Evolutionary conservation across 148 eudicot genomes (phyloP).

Genomic region (Chenopodium album): DNA sequence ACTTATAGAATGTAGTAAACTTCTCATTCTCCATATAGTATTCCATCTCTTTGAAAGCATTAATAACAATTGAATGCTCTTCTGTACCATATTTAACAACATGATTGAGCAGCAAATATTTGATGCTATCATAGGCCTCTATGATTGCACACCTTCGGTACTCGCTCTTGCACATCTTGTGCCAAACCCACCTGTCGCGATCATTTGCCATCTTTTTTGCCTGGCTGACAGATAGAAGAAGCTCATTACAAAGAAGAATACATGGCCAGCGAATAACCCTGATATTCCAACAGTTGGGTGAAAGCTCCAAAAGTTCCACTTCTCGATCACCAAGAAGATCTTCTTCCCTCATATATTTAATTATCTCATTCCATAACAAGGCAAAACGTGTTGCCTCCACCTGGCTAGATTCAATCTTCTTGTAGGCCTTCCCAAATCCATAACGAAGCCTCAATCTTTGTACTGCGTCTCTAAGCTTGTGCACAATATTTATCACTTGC

Average conservation of each 20-base stretch:
- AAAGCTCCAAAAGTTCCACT: constrained; percentile 76
- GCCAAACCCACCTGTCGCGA: constrained; percentile 62
- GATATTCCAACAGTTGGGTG: constrained; percentile 79
- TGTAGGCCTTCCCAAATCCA: constrained; percentile 74
- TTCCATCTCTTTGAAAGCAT: constrained; percentile 65
- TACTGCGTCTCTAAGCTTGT: constrained; percentile 65
- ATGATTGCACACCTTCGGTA: constrained; percentile 84
- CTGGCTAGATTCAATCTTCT: constrained; percentile 76
- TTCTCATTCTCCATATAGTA: constrained; percentile 35
- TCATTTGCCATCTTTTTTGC: constrained; percentile 52
- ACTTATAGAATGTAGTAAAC: constrained; percentile 51
- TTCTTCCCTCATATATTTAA: constrained; percentile 76
- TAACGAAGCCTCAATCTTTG: constrained; percentile 73
- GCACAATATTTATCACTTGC: constrained; percentile 49
- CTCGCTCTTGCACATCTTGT: constrained; percentile 70
- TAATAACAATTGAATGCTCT: constrained; percentile 59
- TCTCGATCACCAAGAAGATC: constrained; percentile 83
- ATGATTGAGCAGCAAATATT: constrained; percentile 48
- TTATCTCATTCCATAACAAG: constrained; percentile 86
- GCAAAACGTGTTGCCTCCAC: constrained; percentile 88
- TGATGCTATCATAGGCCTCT: constrained; percentile 81
- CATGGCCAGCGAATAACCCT: constrained; percentile 97
- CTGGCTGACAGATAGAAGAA: constrained; percentile 74
- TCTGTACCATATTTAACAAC: constrained; percentile 56
- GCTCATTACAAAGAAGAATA: constrained; percentile 79